phyloP scores from a whole-genome alignment of 306 rosid species.

The Canavalia gladiata region DNA sequence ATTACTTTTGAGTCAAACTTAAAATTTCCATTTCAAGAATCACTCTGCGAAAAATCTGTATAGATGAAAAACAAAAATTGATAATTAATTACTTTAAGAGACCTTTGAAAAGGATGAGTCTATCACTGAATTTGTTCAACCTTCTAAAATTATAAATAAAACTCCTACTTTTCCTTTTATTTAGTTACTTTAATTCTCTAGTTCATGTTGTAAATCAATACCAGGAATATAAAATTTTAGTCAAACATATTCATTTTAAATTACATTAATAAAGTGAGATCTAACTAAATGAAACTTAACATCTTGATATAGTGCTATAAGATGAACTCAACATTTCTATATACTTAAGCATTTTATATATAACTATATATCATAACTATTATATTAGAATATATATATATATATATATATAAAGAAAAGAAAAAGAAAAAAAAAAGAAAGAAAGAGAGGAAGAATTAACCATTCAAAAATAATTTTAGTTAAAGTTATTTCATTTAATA shows the following conservation, averaged over 20 bases:
- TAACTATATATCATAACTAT: no score
- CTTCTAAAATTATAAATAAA: slow-evolving; percentile 55
- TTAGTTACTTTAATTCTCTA: slow-evolving; percentile 29
- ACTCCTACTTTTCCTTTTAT: slow-evolving; percentile 10
- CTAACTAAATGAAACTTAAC: no score
- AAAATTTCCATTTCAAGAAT: slow-evolving; percentile 63
- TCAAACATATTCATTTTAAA: slow-evolving; percentile 32
- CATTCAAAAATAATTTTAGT: no score
- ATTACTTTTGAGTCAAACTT: slow-evolving; percentile 22
- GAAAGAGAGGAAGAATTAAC: no score
- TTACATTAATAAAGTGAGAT: not conserved
- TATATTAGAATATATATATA: no score
- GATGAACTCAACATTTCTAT: no score
- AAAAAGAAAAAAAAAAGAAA: no score
- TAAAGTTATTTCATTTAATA: no score
- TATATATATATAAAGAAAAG: no score
- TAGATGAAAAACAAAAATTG: slow-evolving; percentile 66
- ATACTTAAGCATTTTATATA: no score
- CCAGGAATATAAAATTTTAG: slow-evolving; percentile 2
- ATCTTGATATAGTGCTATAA: no score
- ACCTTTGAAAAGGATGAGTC: slow-evolving; percentile 46
- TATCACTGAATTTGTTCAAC: slow-evolving; percentile 36
- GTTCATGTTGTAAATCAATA: not conserved
- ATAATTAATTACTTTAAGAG: not conserved
- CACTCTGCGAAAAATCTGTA: slow-evolving; percentile 66